phyloP scores from a whole-genome alignment of 139 green algal genomes.

The Chlamydomonas sp. region DNA sequence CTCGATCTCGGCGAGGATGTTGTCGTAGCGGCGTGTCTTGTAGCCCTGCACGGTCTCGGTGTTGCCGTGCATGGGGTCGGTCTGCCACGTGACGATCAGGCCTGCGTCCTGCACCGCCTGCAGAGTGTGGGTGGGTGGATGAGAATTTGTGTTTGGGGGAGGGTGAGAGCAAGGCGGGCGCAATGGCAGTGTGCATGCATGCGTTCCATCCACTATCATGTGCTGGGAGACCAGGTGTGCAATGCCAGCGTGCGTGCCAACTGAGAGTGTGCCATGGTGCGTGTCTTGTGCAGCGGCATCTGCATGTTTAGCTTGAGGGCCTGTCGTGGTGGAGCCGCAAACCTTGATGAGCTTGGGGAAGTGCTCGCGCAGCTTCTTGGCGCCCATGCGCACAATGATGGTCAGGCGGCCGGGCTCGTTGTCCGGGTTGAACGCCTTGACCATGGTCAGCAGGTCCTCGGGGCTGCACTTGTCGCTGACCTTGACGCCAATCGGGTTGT shows the following conservation, averaged over 20 bases:
- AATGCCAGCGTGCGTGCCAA: too few relatives aligned
- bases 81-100: constrained; percentile 94
- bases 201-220: too few relatives aligned
- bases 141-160: too few relatives aligned
- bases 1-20: constrained; percentile 68
- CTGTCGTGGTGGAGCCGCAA: too few relatives aligned
- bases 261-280: too few relatives aligned
- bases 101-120: constrained; percentile 29
- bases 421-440: constrained; percentile 84
- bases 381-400: constrained; percentile 96
- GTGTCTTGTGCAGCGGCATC: too few relatives aligned
- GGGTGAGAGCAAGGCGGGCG: too few relatives aligned
- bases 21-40: constrained; percentile 96
- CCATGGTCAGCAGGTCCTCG: constrained; percentile 80
- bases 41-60: constrained; percentile 83
- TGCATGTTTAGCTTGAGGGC: too few relatives aligned
- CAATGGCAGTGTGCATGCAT: too few relatives aligned
- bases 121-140: too few relatives aligned
- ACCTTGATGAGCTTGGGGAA: constrained; percentile 75
- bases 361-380: constrained; percentile 73
- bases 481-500: constrained; percentile 33
- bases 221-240: too few relatives aligned
- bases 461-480: constrained; percentile 90
- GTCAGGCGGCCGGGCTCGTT: constrained; percentile 89
- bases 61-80: constrained; percentile 99